phyloP scores from a whole-genome alignment of 164 flowering plant species.

The Piper longum region DNA sequence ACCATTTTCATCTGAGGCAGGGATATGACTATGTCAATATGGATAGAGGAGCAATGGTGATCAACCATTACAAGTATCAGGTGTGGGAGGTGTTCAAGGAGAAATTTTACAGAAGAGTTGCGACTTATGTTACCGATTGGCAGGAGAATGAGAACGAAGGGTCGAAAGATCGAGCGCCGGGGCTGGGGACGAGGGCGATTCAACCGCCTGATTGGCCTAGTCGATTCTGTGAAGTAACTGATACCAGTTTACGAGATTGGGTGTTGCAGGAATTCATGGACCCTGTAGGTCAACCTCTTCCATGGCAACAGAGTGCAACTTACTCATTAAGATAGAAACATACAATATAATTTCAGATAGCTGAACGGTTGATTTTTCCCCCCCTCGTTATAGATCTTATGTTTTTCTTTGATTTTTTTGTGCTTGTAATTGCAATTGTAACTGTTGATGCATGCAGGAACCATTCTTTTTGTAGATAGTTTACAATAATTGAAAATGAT shows the following conservation, averaged over 20 bases:
- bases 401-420: too few relatives aligned
- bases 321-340: background rate
- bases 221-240: slow-evolving; percentile 65
- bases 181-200: slow-evolving; percentile 60
- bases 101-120: slow-evolving; percentile 71
- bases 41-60: slow-evolving; percentile 24
- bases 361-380: too few relatives aligned
- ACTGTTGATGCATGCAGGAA: too few relatives aligned
- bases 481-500: too few relatives aligned
- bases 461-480: too few relatives aligned
- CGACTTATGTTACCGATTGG: slow-evolving; percentile 87
- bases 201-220: slow-evolving; percentile 67
- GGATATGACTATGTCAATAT: slow-evolving; percentile 26
- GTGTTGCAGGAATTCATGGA: slow-evolving; percentile 28
- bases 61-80: slow-evolving; percentile 86
- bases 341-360: too few relatives aligned
- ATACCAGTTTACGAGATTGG: slow-evolving; percentile 40
- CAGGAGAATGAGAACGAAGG: slow-evolving; percentile 47
- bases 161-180: slow-evolving; percentile 81
- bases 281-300: slow-evolving; percentile 21
- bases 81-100: slow-evolving; percentile 83
- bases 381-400: too few relatives aligned
- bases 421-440: too few relatives aligned
- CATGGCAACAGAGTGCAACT: slow-evolving; percentile 39
- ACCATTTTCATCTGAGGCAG: slow-evolving; percentile 54